Percentiles rank a stretch among this genome's conserved stretches.
phyloP scores from a whole-genome alignment of 768 basidiomycete species.

The Hydnomerulius pinastri region DNA sequence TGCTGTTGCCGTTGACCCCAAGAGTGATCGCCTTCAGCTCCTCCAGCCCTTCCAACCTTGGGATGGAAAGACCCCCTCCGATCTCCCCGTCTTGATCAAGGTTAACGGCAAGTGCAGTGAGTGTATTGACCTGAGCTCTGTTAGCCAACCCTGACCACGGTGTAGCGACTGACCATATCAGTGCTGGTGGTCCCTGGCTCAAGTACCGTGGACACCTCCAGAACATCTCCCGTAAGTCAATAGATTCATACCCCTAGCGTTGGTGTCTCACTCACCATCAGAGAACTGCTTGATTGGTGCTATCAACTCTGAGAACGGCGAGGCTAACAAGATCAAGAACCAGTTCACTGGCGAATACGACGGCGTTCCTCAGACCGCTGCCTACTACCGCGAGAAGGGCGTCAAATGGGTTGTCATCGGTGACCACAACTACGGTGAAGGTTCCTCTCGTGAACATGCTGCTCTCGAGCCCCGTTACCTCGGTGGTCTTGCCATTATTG shows the following conservation, averaged over 20 bases:
- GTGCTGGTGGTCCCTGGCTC: conserved; percentile 98
- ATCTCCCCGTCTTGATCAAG: conserved; percentile 96
- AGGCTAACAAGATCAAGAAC: conserved; percentile 96
- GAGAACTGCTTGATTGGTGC: conserved; percentile 98
- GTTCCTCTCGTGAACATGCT: conserved; percentile 97
- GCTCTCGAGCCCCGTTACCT: conserved; percentile 95
- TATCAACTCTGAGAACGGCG: conserved; percentile 92
- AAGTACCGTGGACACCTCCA: conserved; percentile 99
- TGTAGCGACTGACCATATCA: conserved; percentile 88
- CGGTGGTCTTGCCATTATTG: conserved; percentile 94
- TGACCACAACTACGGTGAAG: conserved; percentile 96
- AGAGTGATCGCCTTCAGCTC: conserved; percentile 88
- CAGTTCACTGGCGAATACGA: conserved; percentile 84
- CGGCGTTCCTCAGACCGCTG: conserved; percentile 82
- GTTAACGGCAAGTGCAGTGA: conserved; percentile 98
- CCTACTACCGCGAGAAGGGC: conserved; percentile 84
- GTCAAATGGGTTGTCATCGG: conserved; percentile 98
- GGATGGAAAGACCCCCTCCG: conserved; percentile 89
- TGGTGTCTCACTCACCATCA: conserved; percentile 30
- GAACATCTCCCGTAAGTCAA: conserved; percentile 86
- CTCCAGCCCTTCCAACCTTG: conserved; percentile 87
- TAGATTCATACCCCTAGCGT: not conserved
- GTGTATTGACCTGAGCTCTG: conserved; percentile 29
- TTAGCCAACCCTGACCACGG: conserved; percentile 2
- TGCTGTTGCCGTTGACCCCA: conserved; percentile 82